phyloP scores from a whole-genome alignment of 1,284 basidiomycete species.

The Sporisorium scitamineum region DNA sequence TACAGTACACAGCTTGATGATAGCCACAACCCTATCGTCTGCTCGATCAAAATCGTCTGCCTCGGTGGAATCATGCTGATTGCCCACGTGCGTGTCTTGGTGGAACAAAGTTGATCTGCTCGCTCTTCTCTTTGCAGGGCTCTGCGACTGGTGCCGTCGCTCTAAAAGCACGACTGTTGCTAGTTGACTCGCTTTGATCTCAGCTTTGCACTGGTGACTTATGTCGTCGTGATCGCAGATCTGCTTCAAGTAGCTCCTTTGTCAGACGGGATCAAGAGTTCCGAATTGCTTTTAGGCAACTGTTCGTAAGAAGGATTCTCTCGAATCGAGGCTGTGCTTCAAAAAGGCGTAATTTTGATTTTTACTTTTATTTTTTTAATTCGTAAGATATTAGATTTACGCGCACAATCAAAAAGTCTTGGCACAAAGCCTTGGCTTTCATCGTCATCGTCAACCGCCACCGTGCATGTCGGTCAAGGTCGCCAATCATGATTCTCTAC shows the following conservation, averaged over 20 bases:
- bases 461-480: not conserved
- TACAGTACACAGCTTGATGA: too few species aligned
- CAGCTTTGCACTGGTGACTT: too few species aligned
- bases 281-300: not conserved
- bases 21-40: not conserved
- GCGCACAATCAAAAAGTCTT: conserved; percentile 24
- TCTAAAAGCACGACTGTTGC: not conserved
- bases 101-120: not conserved
- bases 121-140: too few species aligned
- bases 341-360: not conserved
- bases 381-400: not conserved
- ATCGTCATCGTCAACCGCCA: not conserved
- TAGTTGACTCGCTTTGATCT: not conserved
- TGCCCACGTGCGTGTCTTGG: conserved; percentile 9
- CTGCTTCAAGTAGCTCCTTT: too few species aligned
- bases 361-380: too few species aligned
- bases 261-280: not conserved
- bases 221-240: too few species aligned
- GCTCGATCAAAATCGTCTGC: not conserved
- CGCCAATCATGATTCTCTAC: not conserved
- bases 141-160: not conserved
- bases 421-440: conserved; percentile 25
- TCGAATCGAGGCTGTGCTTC: conserved; percentile 40
- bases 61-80: not conserved
- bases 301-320: conserved; percentile 25